These are phyloP conservation scores for Kwoniella newhampshirensis DNA, from an alignment of 768 basidiomycete species.

Conservation along the genomic window DNA sequence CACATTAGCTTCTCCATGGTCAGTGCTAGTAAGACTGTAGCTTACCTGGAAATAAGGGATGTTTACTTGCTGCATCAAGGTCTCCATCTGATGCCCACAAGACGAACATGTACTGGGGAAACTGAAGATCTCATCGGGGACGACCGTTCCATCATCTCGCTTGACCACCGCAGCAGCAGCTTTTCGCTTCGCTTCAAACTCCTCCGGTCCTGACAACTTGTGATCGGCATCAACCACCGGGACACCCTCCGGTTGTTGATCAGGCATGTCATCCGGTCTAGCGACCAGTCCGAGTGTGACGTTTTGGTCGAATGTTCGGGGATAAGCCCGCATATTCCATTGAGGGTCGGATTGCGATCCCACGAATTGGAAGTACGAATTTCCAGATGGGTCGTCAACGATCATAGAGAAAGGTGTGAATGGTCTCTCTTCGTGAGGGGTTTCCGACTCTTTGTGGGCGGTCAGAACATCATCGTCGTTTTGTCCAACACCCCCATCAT, in stretches of 20 bases:
- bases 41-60: constrained; percentile 96
- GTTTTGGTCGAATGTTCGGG: constrained; percentile 77
- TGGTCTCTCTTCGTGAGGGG: constrained; percentile 56
- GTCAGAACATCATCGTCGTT: constrained; percentile 60
- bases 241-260: constrained; percentile 42
- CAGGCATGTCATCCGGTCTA: constrained; percentile 40
- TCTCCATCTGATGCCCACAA: constrained; percentile 78
- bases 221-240: constrained; percentile 37
- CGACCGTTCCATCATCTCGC: constrained; percentile 36
- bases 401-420: constrained; percentile 75
- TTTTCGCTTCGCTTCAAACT: constrained; percentile 26
- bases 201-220: constrained; percentile 37
- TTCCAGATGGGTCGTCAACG: constrained; percentile 90
- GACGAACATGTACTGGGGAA: constrained; percentile 87
- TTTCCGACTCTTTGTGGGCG: constrained; percentile 50
- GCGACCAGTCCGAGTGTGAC: constrained; percentile 70
- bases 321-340: constrained; percentile 84
- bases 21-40: neutral
- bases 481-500: constrained; percentile 63
- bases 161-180: constrained; percentile 11
- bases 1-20: no score
- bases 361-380: constrained; percentile 91
- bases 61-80: constrained; percentile 90
- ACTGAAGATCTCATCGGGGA: constrained; percentile 79
- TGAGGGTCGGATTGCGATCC: constrained; percentile 86